These are phyloP conservation scores for Monilinia fructicola DNA, from an alignment of 2,329 filamentous ascomycete genomes.

Conservation along the genomic window DNA sequence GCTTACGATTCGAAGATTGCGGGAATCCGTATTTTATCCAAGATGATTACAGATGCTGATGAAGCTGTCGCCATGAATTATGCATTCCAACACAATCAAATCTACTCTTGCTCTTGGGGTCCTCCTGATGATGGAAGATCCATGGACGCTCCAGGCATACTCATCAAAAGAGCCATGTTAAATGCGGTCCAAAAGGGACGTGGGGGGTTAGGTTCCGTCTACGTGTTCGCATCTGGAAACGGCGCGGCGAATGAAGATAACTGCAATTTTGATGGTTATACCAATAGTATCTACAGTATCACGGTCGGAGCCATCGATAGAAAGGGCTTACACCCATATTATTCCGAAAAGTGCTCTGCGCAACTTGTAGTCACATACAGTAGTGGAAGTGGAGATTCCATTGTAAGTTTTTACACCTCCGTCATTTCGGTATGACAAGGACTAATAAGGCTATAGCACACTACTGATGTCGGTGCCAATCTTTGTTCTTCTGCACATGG, in stretches of 20 bases:
- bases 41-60: conserved; percentile 85
- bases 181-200: conserved; percentile 89
- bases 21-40: conserved; percentile 89
- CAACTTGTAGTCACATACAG: conserved; percentile 96
- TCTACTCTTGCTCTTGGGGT: conserved; percentile 99
- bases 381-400: conserved; percentile 82
- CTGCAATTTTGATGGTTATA: conserved; percentile 99
- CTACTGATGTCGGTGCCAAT: conserved; percentile 86
- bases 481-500: conserved; percentile 80
- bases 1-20: conserved; percentile 90
- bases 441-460: conserved; percentile 58
- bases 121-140: conserved; percentile 89
- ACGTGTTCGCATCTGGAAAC: conserved; percentile 95
- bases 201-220: conserved; percentile 80
- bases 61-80: conserved; percentile 93
- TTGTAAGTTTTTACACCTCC: conserved; percentile 50
- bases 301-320: conserved; percentile 92
- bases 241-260: conserved; percentile 86
- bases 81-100: conserved; percentile 85
- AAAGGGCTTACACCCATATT: conserved; percentile 85
- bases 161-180: conserved; percentile 88
- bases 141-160: conserved; percentile 89
- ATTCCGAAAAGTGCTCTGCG: conserved; percentile 94
- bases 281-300: conserved; percentile 98
- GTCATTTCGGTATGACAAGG: neutral